Evolutionary conservation across 2,329 filamentous ascomycete species (phyloP), one percentile per base, ranked within the genome.

Genomic region (Pseudogymnoascus sp.): DNA sequence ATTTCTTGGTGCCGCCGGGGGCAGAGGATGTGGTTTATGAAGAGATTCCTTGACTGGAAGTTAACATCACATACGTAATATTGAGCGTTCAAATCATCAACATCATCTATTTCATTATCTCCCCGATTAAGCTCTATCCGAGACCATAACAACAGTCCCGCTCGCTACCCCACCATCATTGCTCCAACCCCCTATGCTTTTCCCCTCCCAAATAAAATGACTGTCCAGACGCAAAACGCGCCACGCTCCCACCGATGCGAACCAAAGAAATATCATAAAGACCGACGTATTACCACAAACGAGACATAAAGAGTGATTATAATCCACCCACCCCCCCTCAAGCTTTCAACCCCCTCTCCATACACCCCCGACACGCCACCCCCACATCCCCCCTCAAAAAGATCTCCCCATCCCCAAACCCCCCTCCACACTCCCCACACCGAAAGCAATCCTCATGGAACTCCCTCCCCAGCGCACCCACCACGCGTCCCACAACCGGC

Each of bases 391-490:
- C 77, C 66, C 82, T 81, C 42, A 84, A 83, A 71, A 87, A 88
- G 68, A 88, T 83, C 72, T 86, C 83, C 0, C 86, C 85, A 68
- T 88, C 85, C 37, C 83, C 81, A 68, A 88, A 88, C 0, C 82
- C 80, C 37, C 81, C 82, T 10, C 78, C 75, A 69, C 86, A 88
- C 14, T 79, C 78, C 14, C 80, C 82, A 73, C 95, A 99, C 63
- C 87, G 86, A 77, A 99, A 99, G 75, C 95, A 99, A 65, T 86
- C 81, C 63, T 91, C 87, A 76, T 99, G 95, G 93, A 95, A 99
- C 78, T 97, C 93, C 11, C 86, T 86, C 4, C 91, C 93, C 47
- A 99, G 80, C 0, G 95, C 95, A 73, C 89, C 88, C 18, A 99
- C 86, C 65, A 97, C 96, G 72, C 93, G 86, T 60, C 96, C 93